A percentile compares a stretch with the other conserved stretches of the same genome.
Evolutionary conservation across 148 eudicot genomes (phyloP).

Genomic region (Rhododendron griersonianum): DNA sequence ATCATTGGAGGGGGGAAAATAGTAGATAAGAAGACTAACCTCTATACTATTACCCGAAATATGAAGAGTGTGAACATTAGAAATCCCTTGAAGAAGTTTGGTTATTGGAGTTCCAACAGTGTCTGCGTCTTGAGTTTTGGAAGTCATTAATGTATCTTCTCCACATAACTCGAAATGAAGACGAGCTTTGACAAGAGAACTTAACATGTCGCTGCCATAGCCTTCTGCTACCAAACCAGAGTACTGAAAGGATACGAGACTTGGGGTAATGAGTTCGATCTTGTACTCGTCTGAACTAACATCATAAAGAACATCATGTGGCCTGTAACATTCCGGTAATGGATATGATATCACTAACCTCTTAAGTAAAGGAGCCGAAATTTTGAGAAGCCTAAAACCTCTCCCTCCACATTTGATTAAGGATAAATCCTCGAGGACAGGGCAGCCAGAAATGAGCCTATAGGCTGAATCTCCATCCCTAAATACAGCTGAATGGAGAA

Average conservation of each 20-base stretch:
- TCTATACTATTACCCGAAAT: not conserved
- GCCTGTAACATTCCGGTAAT: not conserved
- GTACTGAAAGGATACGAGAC: not conserved
- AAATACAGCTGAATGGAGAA: not conserved
- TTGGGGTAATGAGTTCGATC: not conserved
- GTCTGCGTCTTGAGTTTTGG: not conserved
- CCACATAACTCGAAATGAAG: not conserved
- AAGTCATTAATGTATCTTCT: no score
- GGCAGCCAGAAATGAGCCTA: not conserved
- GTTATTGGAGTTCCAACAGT: not conserved
- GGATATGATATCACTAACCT: not conserved
- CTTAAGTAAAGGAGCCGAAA: not conserved
- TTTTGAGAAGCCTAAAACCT: not conserved
- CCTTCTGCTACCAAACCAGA: not conserved
- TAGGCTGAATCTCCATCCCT: not conserved
- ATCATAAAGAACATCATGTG: not conserved
- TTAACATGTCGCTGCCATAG: not conserved
- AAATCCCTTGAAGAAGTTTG: not conserved
- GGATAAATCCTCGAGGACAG: not conserved
- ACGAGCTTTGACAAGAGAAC: not conserved
- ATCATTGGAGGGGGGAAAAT: no score
- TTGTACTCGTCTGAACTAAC: not conserved
- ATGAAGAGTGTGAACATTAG: not conserved
- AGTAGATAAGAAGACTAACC: not conserved
- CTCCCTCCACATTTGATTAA: no score